Base-by-base conservation (phyloP, 1,284 basidiomycete genomes). In the Ceratobasidium sp. region DNA sequence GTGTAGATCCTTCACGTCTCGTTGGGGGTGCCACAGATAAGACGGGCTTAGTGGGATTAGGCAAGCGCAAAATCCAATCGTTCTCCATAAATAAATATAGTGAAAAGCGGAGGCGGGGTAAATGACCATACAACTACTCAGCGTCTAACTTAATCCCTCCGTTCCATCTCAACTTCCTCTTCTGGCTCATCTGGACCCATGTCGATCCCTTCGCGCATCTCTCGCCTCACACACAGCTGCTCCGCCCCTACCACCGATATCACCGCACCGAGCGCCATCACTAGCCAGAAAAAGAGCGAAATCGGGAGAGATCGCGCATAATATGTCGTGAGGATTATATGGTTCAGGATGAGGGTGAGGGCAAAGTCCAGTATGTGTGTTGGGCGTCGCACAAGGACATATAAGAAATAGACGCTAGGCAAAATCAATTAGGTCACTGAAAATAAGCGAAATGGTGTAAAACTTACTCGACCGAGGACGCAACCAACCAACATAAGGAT, bases 331-430 rank as follows among this genome's bases (percentile, higher is more conserved):
- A 98, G 84, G 69, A 98, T 89, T 64, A 98, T 84, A 82, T 99
- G 96, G 80, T 92, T 91, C 84, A 98, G 91, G 71, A 93, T 84
- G 68, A 98, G 88, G 0, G 98, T 98, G 74, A 97, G 82, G 8
- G 92, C 86, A 83, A 98, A 98, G 84, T 99, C 97, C 78, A 99
- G 90, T 79, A 99, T 92, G 79, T 98, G 88, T 5, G 96, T 94
- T 54, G 98, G 97, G 46, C 94, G 87, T 51, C 95, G 90, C 81
- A 99, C 87, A 77, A 99, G 86, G 77, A 88, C 87, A 82, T 95
- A 98, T 2, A 99, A 85, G 77, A 92, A 94, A 78, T 91, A 90
- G 75, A 97, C 91, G 83, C 96, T 98, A 46, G 29, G 14, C 24
- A 14, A 58, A 37, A 51, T 65, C 69, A 59, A 71, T 64, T 58